Evolutionary conservation across 768 basidiomycete species (phyloP), one percentile per base, ranked within the genome.

Genomic region (Boletus reticulatus): DNA sequence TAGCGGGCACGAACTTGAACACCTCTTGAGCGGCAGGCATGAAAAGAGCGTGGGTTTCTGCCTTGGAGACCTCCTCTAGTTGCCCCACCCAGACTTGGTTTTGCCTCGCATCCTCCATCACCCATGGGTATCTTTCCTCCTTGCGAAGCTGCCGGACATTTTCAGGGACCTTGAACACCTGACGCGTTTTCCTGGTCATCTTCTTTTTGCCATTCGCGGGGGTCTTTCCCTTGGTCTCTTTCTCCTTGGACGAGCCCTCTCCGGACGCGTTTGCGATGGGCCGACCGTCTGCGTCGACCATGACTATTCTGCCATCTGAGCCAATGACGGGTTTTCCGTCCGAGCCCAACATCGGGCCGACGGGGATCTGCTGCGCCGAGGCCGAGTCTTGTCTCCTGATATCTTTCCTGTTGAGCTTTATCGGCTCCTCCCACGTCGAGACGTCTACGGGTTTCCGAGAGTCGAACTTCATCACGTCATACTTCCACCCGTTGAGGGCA

Each of bases 401-500:
- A 62, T 95, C 89, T 73, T 94, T 94, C 65, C 93, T 80, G 72
- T 95, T 95, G 62, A 95, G 77, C 75, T 89, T 91, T 66, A 94
- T 85, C 14, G 93, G 93, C 55, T 75, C 75, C 32, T 76, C 69
- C 88, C 92, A 94, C 31, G 74, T 71, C 49, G 77, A 76, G 51
- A 92, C 78, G 67, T 93, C 89, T 52, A 91, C 74, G 16, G 79
- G 75, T 64, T 87, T 87, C 53, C 87, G 80, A 34, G 85, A 84
- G 70, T 90, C 85, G 69, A 95, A 92, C 72, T 92, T 92, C 88
- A 94, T 92, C 55, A 94, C 84, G 73, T 94, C 89, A 79, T 92
- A 91, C 67, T 89, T 91, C 90, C 91, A 93, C 27, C 88, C 89
- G 67, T 89, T 89, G 67, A 88, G 81, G 16, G 84, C 81, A 29